Base-by-base conservation (phyloP, 208 protist genomes). In the Leishmania guyanensis region DNA sequence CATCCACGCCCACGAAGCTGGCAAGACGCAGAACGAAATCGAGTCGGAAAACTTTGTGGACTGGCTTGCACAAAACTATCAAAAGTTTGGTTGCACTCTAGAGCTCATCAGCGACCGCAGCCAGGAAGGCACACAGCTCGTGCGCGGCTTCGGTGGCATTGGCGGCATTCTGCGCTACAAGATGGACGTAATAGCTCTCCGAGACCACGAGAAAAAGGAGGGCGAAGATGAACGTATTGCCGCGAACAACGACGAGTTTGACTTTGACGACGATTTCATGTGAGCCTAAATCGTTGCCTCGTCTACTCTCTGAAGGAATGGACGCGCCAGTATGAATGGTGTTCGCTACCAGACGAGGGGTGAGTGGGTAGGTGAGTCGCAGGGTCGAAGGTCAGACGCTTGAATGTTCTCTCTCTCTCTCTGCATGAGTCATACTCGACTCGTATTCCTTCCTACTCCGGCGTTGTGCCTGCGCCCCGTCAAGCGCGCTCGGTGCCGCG, bases 11-110 rank as follows among this genome's bases (percentile, higher is more conserved):
- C 92, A 96, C 64, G 93, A 96, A 70, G 90, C 95, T 4, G 94
- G 94, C 71, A 95, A 95, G 81, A 82, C 92, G 79, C 91, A 95
- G 79, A 93, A 90, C 78, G 99, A 99, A 60, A 91, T 99, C 58
- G 93, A 96, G 51, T 81, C 80, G 65, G 90, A 99, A 68, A 85
- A 93, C 81, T 93, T 99, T 60, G 91, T 99, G 26, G 99, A 99
- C 86, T 99, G 99, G 99, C 89, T 99, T 36, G 96, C 99, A 14
- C 86, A 98, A 46, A 99, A 99, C 89, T 99, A 99, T 92, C 97
- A 98, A 65, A 97, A 98, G 58, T 99, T 99, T 78, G 99, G 99
- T 68, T 97, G 92, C 90, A 93, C 85, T n/a, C 91, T 99, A 46
- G 98, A 98, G 90, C 95, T 99, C 68, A 91, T 99, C 46, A 98